Evolutionary conservation across 2,329 filamentous ascomycete species (phyloP).

Genomic region (Fusarium sp.): DNA sequence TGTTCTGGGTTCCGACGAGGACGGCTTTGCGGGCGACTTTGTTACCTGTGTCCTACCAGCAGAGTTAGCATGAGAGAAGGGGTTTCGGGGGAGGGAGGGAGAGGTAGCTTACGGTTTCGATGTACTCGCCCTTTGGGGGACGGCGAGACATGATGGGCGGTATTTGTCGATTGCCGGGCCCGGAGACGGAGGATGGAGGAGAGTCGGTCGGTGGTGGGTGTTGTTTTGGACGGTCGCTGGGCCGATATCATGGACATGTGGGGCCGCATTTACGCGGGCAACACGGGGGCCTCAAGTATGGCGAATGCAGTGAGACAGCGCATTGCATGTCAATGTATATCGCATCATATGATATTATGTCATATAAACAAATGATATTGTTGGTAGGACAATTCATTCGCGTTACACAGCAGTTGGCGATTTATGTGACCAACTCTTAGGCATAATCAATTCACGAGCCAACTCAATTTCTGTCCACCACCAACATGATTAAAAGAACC

Average conservation of each 20-base stretch:
- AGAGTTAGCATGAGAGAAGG: slow-evolving; percentile 1
- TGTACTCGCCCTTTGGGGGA: slow-evolving; percentile 89
- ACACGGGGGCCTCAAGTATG: slow-evolving; percentile 10
- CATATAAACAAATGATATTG: background rate
- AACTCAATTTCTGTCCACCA: background rate
- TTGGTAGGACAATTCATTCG: background rate
- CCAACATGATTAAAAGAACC: background rate
- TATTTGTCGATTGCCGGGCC: slow-evolving; percentile 4
- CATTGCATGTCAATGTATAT: background rate
- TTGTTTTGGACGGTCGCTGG: slow-evolving; percentile 22
- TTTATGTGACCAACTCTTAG: background rate
- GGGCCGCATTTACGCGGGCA: slow-evolving; percentile 27
- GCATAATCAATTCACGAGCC: background rate
- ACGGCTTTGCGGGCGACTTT: slow-evolving; percentile 94
- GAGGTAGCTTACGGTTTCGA: slow-evolving; percentile 81
- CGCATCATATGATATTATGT: slow-evolving; percentile 5
- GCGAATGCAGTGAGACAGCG: background rate
- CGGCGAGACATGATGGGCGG: slow-evolving; percentile 76
- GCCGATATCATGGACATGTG: slow-evolving; percentile 36
- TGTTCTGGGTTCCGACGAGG: slow-evolving; percentile 96
- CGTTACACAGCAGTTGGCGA: background rate
- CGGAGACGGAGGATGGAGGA: slow-evolving; percentile 23
- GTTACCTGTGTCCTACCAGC: slow-evolving; percentile 90
- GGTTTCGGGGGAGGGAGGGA: background rate
- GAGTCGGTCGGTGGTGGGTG: slow-evolving; percentile 31